phyloP scores from a whole-genome alignment of 2,329 filamentous ascomycete genomes.

The Canariomyces notabilis region DNA sequence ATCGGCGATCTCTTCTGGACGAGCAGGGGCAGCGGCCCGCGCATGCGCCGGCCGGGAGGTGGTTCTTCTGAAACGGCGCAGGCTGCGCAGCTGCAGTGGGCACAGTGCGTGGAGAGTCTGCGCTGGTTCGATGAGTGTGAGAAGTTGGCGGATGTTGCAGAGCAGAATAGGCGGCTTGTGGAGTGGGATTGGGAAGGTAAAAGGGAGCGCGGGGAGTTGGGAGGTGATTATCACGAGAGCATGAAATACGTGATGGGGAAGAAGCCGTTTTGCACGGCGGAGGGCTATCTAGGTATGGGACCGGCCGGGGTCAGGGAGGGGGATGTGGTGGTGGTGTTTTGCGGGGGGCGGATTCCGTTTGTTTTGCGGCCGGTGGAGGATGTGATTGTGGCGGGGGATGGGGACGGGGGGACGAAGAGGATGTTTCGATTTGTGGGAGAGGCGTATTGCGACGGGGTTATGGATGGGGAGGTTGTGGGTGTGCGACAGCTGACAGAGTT shows the following conservation, averaged over 20 bases:
- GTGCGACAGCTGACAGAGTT: too few relatives aligned
- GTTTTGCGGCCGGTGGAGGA: constrained; percentile 11
- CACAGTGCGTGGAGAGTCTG: neutral
- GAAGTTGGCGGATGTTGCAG: neutral
- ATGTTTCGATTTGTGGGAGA: too few relatives aligned
- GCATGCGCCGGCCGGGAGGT: too few relatives aligned
- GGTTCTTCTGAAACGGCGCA: too few relatives aligned
- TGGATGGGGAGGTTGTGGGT: too few relatives aligned
- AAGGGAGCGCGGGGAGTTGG: neutral
- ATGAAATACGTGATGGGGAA: constrained; percentile 8
- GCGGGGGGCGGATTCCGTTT: constrained; percentile 15
- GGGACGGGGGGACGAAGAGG: too few relatives aligned
- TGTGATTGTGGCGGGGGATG: too few relatives aligned
- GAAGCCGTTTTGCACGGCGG: constrained; percentile 12
- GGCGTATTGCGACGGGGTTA: too few relatives aligned
- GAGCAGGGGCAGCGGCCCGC: neutral
- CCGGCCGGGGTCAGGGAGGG: constrained; percentile 3
- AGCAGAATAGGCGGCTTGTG: neutral
- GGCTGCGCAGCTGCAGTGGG: neutral
- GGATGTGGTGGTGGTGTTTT: constrained; percentile 17
- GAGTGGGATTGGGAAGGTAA: neutral
- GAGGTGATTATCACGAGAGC: constrained; percentile 2
- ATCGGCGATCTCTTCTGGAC: constrained; percentile 14
- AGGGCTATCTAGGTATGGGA: constrained; percentile 13
- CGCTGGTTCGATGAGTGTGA: neutral